Conservation (phyloP, 805 yeast genomes). For the Metschnikowia hibisci region DNA sequence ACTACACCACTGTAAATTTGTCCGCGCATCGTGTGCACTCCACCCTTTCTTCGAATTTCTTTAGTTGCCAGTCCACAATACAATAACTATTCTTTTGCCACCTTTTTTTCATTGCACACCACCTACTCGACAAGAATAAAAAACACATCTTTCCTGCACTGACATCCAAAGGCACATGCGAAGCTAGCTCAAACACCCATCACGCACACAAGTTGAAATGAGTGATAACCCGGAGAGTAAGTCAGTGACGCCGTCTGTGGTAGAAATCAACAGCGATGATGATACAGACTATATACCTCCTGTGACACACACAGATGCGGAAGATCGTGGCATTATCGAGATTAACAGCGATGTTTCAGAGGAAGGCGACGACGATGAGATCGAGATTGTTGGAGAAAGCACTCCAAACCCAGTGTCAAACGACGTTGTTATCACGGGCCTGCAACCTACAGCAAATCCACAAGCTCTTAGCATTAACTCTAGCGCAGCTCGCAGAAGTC, state of each 20-base stretch:
- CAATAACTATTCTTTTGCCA: not conserved
- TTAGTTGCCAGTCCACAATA: not conserved
- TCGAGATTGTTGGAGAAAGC: slow-evolving; percentile 15
- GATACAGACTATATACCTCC: slow-evolving; percentile 3
- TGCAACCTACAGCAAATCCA: slow-evolving; percentile 5
- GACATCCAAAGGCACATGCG: not conserved
- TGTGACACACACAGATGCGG: not conserved
- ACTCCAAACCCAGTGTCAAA: slow-evolving; percentile 2
- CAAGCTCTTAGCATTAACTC: not conserved
- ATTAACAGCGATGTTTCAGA: slow-evolving; percentile 14
- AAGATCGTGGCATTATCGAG: slow-evolving; percentile 12
- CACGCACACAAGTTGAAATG: slow-evolving; percentile 3
- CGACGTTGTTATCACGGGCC: slow-evolving; percentile 18
- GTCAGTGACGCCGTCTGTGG: slow-evolving; percentile 12
- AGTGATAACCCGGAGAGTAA: slow-evolving; percentile 10
- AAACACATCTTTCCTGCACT: not conserved
- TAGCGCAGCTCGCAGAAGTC: not conserved
- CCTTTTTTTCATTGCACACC: not conserved
- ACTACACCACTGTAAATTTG: not conserved
- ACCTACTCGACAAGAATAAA: not conserved
- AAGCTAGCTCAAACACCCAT: not conserved
- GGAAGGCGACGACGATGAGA: slow-evolving; percentile 11
- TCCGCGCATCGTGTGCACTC: slow-evolving; percentile 4
- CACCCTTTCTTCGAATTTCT: not conserved
- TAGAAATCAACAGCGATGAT: slow-evolving; percentile 16